Conservation (phyloP, 805 yeast genomes). For the Komagataella pseudopastoris region DNA sequence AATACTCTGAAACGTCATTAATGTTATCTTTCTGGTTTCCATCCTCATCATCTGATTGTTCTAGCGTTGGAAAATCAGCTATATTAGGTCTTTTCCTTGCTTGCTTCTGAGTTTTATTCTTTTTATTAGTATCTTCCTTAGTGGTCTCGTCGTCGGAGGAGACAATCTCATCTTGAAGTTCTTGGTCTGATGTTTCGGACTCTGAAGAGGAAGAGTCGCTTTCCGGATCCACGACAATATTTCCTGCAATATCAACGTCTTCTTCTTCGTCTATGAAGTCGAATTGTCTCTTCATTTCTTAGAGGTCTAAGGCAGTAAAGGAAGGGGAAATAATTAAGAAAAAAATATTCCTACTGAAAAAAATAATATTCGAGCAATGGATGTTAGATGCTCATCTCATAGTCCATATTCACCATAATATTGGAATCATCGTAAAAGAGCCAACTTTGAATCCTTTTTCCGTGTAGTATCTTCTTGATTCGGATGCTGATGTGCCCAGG, state of each 20-base stretch:
- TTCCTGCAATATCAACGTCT: conserved; percentile 49
- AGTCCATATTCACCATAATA: neutral
- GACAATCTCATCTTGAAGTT: conserved; percentile 40
- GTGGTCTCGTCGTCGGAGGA: conserved; percentile 35
- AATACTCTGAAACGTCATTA: conserved; percentile 21
- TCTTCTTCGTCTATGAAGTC: conserved; percentile 26
- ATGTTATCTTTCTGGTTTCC: conserved; percentile 8
- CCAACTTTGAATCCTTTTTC: conserved; percentile 1
- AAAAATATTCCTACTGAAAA: neutral
- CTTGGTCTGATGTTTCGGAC: conserved; percentile 18
- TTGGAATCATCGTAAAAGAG: neutral
- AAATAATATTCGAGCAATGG: neutral
- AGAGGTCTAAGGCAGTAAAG: neutral
- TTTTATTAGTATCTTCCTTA: conserved; percentile 15
- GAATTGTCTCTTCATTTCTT: neutral
- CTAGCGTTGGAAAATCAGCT: conserved; percentile 23
- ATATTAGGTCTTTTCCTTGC: conserved; percentile 6
- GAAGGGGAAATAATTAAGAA: neutral
- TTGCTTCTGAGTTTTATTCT: conserved; percentile 9
- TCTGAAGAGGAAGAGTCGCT: conserved; percentile 9
- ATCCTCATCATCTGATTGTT: conserved; percentile 28
- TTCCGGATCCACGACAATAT: conserved; percentile 29
- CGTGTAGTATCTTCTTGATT: conserved; percentile 34
- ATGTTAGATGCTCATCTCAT: neutral
- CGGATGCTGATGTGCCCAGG: conserved; percentile 41